Base-by-base conservation (phyloP, 805 yeast genomes). In the Henningerozyma blattae region DNA sequence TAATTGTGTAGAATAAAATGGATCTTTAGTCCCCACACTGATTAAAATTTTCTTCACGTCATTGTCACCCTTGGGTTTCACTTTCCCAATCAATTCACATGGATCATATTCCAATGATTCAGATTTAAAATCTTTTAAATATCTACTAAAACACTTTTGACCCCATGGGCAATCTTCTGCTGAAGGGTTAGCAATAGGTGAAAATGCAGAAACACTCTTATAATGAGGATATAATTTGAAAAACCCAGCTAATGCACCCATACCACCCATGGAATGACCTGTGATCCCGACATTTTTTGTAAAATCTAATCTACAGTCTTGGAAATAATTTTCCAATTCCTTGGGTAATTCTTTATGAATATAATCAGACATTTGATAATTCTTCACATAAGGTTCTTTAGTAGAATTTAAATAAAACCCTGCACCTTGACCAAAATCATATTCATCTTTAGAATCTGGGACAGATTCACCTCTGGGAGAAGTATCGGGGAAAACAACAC, bases 241-340 rank as follows among this genome's bases (percentile, higher is more conserved):
- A 44, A 58, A 75, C n/a, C 75, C 64, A 39, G 79, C 62, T 39
- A 89, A 59, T 0, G 98, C 94, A 37, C 97, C 98, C 54, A 72
- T 85, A 1, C 98, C 98, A 33, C 98, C 98, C 97, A 91, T 91
- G 1, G 98, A 91, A 58, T 91, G 97, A 29, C 98, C 98, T 13
- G 91, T 75, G 43, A 89, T 73, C 15, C 89, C 71, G 33, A 76
- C 68, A 27, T 70, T 77, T 27, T 60, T 54, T 18, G 46, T 22
- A 41, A 78, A 75, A 56, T 89, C 85, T 39, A 89, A 61, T 28
- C 59, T 56, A 3, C 61, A 39, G 35, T 56, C 68, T n/a, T n/a
- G n/a, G n/a, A n/a, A n/a, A n/a, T n/a, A n/a, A 14, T 60, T 56
- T 10, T 47, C 45, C 22, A 42, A 32, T 36, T 55, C 59, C 18